Base-by-base conservation (phyloP, 805 yeast genomes). In the Wickerhamiella allomyrinae region DNA sequence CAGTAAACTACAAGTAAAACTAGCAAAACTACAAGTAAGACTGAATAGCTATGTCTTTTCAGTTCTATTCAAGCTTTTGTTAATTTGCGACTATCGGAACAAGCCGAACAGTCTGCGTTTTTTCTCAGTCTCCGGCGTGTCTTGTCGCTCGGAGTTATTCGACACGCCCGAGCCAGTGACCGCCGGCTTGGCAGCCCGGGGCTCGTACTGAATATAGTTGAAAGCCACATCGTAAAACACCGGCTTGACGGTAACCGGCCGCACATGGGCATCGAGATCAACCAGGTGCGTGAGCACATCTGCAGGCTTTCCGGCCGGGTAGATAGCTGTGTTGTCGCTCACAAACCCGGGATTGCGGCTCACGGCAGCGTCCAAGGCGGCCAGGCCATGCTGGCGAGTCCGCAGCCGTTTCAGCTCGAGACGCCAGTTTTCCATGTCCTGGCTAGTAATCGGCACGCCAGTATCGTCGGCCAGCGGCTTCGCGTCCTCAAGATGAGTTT, bases 141-240 rank as follows among this genome's bases (percentile, higher is more conserved):
- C n/a, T n/a, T n/a, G n/a, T n/a, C n/a, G n/a, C n/a, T n/a, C n/a
- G n/a, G n/a, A n/a, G n/a, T n/a, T n/a, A n/a, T n/a, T n/a, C n/a
- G n/a, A n/a, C n/a, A n/a, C n/a, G n/a, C n/a, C n/a, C n/a, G n/a
- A n/a, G n/a, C n/a, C n/a, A n/a, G n/a, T n/a, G n/a, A n/a, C n/a
- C n/a, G n/a, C 29, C 29, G 17, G 31, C 31, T 7, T 14, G 17
- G 31, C 11, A 7, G 27, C 27, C 13, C n/a, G n/a, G 11, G 17
- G 7, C 15, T 11, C 31, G 14, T 27, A 31, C 27, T 69, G 67
- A 41, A 87, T 71, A 55, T 82, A 86, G 57, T 86, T 87, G 66
- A 69, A 87, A 0, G 94, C 97, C 49, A 84, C 67, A 57, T 89
- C 98, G 54, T 85, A 91, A 54, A 87, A 71, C 8, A 86, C 94